Conservation (phyloP, 345 rosid genomes). For the Boechera stricta region DNA sequence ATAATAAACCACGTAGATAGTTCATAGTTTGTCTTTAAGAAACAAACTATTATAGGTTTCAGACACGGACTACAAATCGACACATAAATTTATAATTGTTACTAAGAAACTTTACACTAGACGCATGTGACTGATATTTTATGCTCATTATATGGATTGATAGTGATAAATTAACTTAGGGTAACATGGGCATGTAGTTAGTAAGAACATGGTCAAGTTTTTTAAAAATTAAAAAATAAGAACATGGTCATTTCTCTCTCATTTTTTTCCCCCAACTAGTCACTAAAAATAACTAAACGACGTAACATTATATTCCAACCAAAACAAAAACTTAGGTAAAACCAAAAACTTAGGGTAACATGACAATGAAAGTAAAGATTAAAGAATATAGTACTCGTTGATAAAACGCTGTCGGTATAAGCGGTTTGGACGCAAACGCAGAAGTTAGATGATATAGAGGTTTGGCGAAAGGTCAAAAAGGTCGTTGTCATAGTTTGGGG, state of each 20-base stretch:
- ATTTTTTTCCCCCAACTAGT: background rate
- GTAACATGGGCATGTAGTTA: constrained; percentile 34
- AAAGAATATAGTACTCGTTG: background rate
- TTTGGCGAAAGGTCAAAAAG: constrained; percentile 10
- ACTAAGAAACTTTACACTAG: constrained; percentile 10
- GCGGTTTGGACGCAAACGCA: constrained; percentile 41
- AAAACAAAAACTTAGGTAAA: constrained; percentile 2
- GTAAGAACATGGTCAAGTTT: background rate
- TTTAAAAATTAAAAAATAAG: background rate
- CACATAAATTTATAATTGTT: background rate
- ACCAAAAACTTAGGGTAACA: constrained; percentile 13
- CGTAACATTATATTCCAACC: background rate
- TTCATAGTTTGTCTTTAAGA: background rate
- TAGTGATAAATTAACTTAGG: constrained; percentile 4
- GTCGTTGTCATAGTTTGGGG: constrained; percentile 39
- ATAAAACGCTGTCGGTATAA: constrained; percentile 13
- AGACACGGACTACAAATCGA: constrained; percentile 10
- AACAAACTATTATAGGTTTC: background rate
- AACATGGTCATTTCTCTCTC: background rate
- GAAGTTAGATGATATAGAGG: background rate
- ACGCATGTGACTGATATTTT: constrained; percentile 25
- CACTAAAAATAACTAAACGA: constrained; percentile 3
- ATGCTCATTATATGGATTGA: background rate
- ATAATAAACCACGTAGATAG: constrained; percentile 3
- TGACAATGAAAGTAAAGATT: constrained; percentile 24